These are phyloP conservation scores for Vicia villosa DNA, from an alignment of 306 rosid genomes.

Conservation along the genomic window DNA sequence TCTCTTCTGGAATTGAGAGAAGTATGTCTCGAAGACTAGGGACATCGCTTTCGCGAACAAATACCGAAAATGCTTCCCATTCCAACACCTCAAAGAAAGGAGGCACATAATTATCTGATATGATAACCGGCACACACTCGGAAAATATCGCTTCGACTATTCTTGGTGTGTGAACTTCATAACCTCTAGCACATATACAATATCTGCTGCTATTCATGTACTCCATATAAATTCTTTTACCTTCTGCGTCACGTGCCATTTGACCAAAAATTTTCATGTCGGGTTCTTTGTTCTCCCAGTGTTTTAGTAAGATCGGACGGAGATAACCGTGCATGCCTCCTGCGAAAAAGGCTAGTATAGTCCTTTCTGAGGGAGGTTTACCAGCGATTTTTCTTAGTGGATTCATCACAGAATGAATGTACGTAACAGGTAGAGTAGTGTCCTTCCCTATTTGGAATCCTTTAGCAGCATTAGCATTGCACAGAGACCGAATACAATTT, in stretches of 20 bases:
- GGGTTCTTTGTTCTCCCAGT: slow-evolving; percentile 70
- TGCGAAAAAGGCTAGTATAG: slow-evolving; percentile 73
- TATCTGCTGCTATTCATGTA: slow-evolving; percentile 83
- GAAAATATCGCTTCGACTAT: slow-evolving; percentile 73
- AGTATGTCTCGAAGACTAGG: slow-evolving; percentile 65
- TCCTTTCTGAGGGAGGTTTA: slow-evolving; percentile 64
- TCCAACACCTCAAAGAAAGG: slow-evolving; percentile 46
- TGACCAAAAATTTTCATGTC: slow-evolving; percentile 88
- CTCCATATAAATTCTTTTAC: slow-evolving; percentile 67
- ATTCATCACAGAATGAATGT: slow-evolving; percentile 56
- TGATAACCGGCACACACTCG: slow-evolving; percentile 50
- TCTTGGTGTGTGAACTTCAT: slow-evolving; percentile 80
- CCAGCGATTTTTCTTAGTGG: slow-evolving; percentile 57
- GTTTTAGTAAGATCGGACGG: slow-evolving; percentile 62
- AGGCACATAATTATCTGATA: slow-evolving; percentile 51
- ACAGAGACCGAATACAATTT: slow-evolving; percentile 71
- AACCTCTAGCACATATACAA: slow-evolving; percentile 86
- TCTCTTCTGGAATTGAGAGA: slow-evolving; percentile 68
- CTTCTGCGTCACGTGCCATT: slow-evolving; percentile 65
- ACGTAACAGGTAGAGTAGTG: slow-evolving; percentile 75
- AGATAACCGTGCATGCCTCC: slow-evolving; percentile 82
- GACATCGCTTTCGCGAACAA: slow-evolving; percentile 54
- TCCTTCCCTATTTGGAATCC: slow-evolving; percentile 83
- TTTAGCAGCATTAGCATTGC: slow-evolving; percentile 72
- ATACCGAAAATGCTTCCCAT: slow-evolving; percentile 44